A percentile compares a stretch with the other conserved stretches of the same genome.
Conservation (phyloP, 192 early-diverging fungal species). For the Gorgonomyces haynaldii region DNA sequence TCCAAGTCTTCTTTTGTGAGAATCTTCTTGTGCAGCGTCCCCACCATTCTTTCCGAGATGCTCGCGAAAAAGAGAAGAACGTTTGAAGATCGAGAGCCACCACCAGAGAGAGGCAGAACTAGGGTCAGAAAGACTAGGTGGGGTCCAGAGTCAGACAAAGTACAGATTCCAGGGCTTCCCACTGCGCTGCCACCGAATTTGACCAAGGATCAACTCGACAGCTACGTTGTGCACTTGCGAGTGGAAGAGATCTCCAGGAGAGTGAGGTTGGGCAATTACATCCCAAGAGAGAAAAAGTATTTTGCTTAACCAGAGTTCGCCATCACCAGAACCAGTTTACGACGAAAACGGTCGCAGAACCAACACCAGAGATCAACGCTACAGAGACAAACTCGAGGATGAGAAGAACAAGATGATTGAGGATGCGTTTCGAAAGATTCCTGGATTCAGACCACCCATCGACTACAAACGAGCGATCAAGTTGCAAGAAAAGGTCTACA, state of each 20-base stretch:
- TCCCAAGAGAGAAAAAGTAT: conserved; percentile 74
- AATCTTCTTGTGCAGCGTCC: conserved; percentile 34
- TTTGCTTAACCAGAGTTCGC: conserved; percentile 50
- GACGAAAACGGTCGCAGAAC: conserved; percentile 87
- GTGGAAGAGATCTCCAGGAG: conserved; percentile 83
- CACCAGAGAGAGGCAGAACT: conserved; percentile 18
- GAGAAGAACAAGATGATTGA: conserved; percentile 83
- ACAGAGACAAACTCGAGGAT: conserved; percentile 83
- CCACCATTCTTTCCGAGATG: too few relatives aligned
- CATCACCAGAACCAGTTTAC: conserved; percentile 89
- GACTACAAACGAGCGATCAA: conserved; percentile 82
- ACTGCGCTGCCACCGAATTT: conserved; percentile 68
- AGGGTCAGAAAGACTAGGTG: conserved; percentile 72
- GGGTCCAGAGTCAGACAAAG: conserved; percentile 64
- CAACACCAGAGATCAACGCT: conserved; percentile 89
- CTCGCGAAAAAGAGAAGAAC: not conserved
- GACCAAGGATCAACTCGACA: conserved; percentile 68
- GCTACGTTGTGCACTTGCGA: conserved; percentile 67
- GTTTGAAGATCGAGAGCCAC: not conserved
- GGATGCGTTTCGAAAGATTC: conserved; percentile 59
- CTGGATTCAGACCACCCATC: conserved; percentile 74
- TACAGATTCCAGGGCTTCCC: conserved; percentile 64
- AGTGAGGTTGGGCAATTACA: conserved; percentile 67
- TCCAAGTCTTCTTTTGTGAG: conserved; percentile 77
- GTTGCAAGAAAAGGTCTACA: conserved; percentile 85